A percentile compares a stretch with the other conserved stretches of the same genome.
Evolutionary conservation across 176 grass and related monocot genomes (phyloP).

Genomic region (Carex scoparia): DNA sequence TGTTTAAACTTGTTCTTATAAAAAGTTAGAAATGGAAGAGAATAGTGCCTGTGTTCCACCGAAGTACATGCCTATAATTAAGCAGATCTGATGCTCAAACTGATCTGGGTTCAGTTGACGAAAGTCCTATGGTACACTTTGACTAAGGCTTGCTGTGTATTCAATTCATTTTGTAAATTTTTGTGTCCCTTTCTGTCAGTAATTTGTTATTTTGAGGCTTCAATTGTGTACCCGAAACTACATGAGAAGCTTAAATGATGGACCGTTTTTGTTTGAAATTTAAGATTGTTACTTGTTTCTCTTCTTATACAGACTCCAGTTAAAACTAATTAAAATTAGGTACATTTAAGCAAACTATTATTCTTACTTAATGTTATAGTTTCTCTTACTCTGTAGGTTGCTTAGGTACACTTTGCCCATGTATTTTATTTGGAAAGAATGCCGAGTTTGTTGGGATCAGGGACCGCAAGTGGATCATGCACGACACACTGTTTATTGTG

Average conservation of each 20-base stretch:
- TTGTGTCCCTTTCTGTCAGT: not conserved
- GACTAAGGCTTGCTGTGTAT: not conserved
- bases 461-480: conserved; percentile 75
- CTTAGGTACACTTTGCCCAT: conserved; percentile 74
- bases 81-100: conserved; percentile 44
- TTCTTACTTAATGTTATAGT: not conserved
- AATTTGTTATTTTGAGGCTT: not conserved
- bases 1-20: not conserved
- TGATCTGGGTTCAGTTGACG: conserved; percentile 27
- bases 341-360: not conserved
- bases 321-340: not conserved
- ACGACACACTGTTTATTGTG: conserved; percentile 79
- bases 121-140: conserved; percentile 4
- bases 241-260: no score
- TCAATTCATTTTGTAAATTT: not conserved
- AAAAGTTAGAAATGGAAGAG: conserved; percentile 44
- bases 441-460: conserved; percentile 76
- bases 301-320: not conserved
- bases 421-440: conserved; percentile 86
- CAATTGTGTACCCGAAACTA: not conserved
- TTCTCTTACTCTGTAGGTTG: conserved; percentile 52
- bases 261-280: no score
- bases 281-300: not conserved
- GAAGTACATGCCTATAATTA: conserved; percentile 54
- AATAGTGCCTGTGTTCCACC: conserved; percentile 65